Conservation (phyloP, 208 protist species). For the Trypanosoma rangeli region DNA sequence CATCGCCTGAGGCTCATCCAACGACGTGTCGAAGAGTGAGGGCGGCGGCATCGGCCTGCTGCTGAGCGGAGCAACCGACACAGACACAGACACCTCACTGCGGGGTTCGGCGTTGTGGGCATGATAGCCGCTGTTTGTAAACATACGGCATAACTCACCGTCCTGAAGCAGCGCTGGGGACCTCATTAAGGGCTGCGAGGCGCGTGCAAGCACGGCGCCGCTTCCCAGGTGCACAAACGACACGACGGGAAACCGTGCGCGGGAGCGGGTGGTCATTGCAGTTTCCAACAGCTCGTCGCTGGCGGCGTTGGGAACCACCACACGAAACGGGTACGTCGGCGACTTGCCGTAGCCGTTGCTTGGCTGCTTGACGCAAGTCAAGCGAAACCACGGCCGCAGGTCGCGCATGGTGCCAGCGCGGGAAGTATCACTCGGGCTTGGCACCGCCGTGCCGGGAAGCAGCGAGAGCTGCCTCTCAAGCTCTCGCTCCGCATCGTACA, state of each 20-base stretch:
- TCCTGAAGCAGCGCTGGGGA: slow-evolving; percentile 40
- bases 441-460: slow-evolving; percentile 22
- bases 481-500: slow-evolving; percentile 58
- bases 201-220: slow-evolving; percentile 66
- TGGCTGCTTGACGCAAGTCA: slow-evolving; percentile 33
- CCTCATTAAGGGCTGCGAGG: slow-evolving; percentile 78
- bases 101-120: slow-evolving; percentile 25
- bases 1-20: background rate
- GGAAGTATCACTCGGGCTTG: slow-evolving; percentile 20
- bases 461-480: slow-evolving; percentile 56
- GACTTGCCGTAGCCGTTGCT: slow-evolving; percentile 30
- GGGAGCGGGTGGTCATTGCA: slow-evolving; percentile 67
- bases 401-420: slow-evolving; percentile 28
- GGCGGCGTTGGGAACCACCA: slow-evolving; percentile 60
- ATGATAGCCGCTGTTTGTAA: slow-evolving; percentile 44
- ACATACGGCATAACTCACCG: slow-evolving; percentile 48
- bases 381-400: slow-evolving; percentile 65
- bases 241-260: slow-evolving; percentile 79
- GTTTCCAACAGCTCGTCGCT: slow-evolving; percentile 44
- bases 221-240: slow-evolving; percentile 76
- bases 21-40: slow-evolving; percentile 30
- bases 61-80: background rate
- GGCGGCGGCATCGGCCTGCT: slow-evolving; percentile 14
- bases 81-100: background rate
- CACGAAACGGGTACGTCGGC: slow-evolving; percentile 69